These are phyloP conservation scores for Puccinia polysora DNA, from an alignment of 1,284 basidiomycete species.

Conservation along the genomic window DNA sequence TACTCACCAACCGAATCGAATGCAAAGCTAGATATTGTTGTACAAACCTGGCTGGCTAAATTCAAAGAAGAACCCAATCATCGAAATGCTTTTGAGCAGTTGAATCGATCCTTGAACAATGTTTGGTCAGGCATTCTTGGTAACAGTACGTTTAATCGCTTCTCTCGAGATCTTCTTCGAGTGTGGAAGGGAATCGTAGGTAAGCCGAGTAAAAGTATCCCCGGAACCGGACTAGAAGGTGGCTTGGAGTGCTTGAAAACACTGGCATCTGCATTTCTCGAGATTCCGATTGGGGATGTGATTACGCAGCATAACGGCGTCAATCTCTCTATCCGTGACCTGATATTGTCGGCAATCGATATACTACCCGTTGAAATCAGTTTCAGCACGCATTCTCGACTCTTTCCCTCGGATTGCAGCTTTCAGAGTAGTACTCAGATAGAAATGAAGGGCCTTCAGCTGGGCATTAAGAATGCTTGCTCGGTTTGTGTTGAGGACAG, in stretches of 20 bases:
- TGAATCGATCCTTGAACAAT: constrained; percentile 22
- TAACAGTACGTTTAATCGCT: constrained; percentile 41
- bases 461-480: constrained; percentile 6
- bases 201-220: constrained; percentile 3
- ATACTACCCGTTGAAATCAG: constrained; percentile 25
- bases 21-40: constrained; percentile 9
- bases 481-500: constrained; percentile 11
- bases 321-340: background rate
- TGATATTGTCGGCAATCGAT: constrained; percentile 13
- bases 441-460: constrained; percentile 12
- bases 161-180: constrained; percentile 32
- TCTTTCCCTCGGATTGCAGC: constrained; percentile 19
- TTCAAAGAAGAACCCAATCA: constrained; percentile 14
- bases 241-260: constrained; percentile 25
- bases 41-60: constrained; percentile 19
- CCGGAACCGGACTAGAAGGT: constrained; percentile 37
- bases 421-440: constrained; percentile 28
- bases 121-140: constrained; percentile 24
- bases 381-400: constrained; percentile 30
- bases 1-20: constrained; percentile 32
- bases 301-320: background rate
- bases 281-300: constrained; percentile 11
- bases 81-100: constrained; percentile 14
- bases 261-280: constrained; percentile 12
- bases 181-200: constrained; percentile 39